Base-by-base conservation (phyloP, 2,329 filamentous ascomycete genomes). In the Cordyceps javanica region DNA sequence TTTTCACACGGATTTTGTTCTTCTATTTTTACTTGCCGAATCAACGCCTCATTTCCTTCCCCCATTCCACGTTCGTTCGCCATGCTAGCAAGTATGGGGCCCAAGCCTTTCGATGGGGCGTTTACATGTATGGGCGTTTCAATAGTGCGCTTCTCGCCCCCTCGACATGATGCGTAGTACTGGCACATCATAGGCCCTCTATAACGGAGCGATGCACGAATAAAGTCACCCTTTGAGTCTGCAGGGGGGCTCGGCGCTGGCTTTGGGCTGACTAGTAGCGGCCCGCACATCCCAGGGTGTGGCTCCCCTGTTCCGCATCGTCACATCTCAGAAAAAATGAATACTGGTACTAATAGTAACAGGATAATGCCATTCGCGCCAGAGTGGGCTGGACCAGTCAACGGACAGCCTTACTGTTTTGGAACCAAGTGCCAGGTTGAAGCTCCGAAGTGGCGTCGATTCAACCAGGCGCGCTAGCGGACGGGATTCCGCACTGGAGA, bases 301-400 rank as follows among this genome's bases (percentile, higher is more conserved):
- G 14, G 9, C 14, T 21, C 21, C 52, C 41, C 34, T 55, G 53
- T 32, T 48, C 53, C 53, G 34, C 44, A 41, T 56, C 44, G 34
- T 56, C 54, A 56, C 54, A 56, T 56, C 44, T 56, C 54, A 56
- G 28, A 56, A 55, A 56, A 25, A 25, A 28, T 38, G 23, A 3
- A 39, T 16, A 46, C 3, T 42, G 23, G 25, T 44, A 44, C 3
- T 42, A 32, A 34, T 44, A 44, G 9, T 23, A 46, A 36, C 16
- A n/a, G n/a, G n/a, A n/a, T n/a, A n/a, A 19, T 13, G 26, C 28
- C 14, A 5, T 19, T 23, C 30, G 38, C 34, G 39, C 28, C 39
- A 34, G 36, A 39, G 53, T 55, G 53, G 49, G 14, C 21, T 39
- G 34, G 23, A 34, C 53, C 42, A 41, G 34, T 56, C 53, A 56